Base-by-base conservation (phyloP, 345 rosid genomes). In the Garcia nutans region DNA sequence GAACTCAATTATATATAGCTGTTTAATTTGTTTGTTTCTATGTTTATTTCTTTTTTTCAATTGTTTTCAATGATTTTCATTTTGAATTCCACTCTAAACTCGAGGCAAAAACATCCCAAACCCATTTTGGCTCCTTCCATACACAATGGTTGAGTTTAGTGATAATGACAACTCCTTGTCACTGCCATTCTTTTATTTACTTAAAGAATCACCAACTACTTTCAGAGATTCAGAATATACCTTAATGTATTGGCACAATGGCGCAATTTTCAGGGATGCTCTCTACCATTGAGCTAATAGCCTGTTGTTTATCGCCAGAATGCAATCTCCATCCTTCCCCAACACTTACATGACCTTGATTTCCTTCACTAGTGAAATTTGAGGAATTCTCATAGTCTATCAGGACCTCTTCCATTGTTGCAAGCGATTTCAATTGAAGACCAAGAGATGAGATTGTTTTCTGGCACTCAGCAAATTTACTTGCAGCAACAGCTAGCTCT, bases 401-500 rank as follows among this genome's bases (percentile, higher is more conserved):
- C 50, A 88, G 74, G 75, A 89, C 82, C 78, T 92, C 93, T 5
- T 92, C 94, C 50, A 88, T 61, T 16, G 89, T 63, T 37, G 90
- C 88, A 2, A 92, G 95, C 65, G 90, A 88, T 61, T 85, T 86
- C 80, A 94, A 79, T 79, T 85, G 84, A 81, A 55, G 87, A 8
- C 91, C 86, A 6, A 94, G 87, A 47, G 96, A 91, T 50, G 93
- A 84, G 41, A 94, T 92, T 41, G 98, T 94, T 77, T 85, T 92
- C 80, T 94, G 94, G 87, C 98, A 94, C 68, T 92, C 97, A 8
- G 93, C 92, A 64, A 89, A 83, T 82, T 85, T 89, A 60, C 82
- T 80, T 52, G 97, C 92, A 72, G 96, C 93, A 44, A 77, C 73
- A 49, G 88, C 87, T 65, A 94, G 81, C 82, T 94, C 94, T 82